These are phyloP conservation scores for Physaria fendleri DNA, from an alignment of 345 rosid species.

Conservation along the genomic window DNA sequence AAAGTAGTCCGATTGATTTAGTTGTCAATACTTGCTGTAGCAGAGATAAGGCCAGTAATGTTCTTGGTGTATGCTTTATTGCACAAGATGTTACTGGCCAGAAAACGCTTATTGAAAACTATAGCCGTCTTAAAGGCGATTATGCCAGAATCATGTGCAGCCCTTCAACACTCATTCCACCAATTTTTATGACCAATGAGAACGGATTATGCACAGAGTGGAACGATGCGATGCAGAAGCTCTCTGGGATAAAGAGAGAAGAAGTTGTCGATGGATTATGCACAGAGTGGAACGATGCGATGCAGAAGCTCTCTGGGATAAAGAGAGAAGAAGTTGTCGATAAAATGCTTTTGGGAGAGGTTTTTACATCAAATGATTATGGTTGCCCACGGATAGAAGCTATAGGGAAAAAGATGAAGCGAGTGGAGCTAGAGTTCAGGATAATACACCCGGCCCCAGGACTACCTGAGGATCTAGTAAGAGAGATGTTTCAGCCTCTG, in stretches of 20 bases:
- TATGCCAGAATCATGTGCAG: conserved; percentile 59
- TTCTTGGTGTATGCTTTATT: conserved; percentile 70
- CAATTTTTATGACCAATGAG: conserved; percentile 66
- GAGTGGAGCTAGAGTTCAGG: conserved; percentile 74
- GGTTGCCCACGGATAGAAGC: conserved; percentile 56
- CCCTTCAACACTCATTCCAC: conserved; percentile 73
- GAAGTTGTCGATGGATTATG: conserved; percentile 71
- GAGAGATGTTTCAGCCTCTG: conserved; percentile 59
- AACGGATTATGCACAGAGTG: conserved; percentile 70
- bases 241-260: conserved; percentile 75
- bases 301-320: conserved; percentile 73
- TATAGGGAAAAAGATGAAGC: conserved; percentile 51
- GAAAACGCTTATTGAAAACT: conserved; percentile 48
- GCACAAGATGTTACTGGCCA: conserved; percentile 79
- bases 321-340: conserved; percentile 61
- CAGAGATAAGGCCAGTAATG: conserved; percentile 45
- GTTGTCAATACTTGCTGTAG: conserved; percentile 75
- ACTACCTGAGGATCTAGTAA: conserved; percentile 57
- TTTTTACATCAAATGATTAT: conserved; percentile 47
- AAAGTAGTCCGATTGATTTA: conserved; percentile 45
- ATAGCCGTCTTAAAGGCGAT: conserved; percentile 60
- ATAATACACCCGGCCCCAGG: conserved; percentile 83
- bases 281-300: conserved; percentile 78
- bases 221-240: conserved; percentile 75
- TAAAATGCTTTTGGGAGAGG: conserved; percentile 71